Evolutionary conservation across 768 basidiomycete species (phyloP).

Genomic region (Leccinum sublutescens): DNA sequence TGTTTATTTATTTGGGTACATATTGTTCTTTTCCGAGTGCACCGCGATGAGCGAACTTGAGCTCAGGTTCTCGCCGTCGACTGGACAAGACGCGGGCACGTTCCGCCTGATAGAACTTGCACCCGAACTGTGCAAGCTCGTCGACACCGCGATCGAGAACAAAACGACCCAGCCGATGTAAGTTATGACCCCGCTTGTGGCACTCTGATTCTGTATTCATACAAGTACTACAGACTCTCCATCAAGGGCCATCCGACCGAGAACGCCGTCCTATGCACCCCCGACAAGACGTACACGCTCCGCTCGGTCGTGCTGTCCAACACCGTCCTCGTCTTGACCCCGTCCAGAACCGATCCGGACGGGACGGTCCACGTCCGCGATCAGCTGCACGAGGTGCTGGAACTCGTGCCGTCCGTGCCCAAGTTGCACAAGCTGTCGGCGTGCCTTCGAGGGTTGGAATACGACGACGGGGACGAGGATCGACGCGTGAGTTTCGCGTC

Average conservation of each 20-base stretch:
- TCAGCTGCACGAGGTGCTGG: conserved; percentile 79
- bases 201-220: background rate
- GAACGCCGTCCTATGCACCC: conserved; percentile 88
- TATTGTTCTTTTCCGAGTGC: too few species aligned
- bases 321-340: conserved; percentile 71
- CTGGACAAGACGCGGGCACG: conserved; percentile 47
- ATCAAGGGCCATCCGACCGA: conserved; percentile 83
- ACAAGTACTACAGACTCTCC: conserved; percentile 44
- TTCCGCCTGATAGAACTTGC: conserved; percentile 76
- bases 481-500: conserved; percentile 23
- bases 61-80: conserved; percentile 51
- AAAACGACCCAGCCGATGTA: conserved; percentile 32
- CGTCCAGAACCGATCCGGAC: conserved; percentile 36
- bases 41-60: conserved; percentile 31
- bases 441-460: conserved; percentile 63
- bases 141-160: conserved; percentile 51
- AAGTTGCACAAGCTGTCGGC: conserved; percentile 63
- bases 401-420: conserved; percentile 76
- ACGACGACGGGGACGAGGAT: conserved; percentile 62
- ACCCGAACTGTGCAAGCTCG: conserved; percentile 57
- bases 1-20: too few species aligned
- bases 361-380: conserved; percentile 70
- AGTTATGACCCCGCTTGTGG: background rate
- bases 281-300: conserved; percentile 73
- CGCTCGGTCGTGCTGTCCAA: conserved; percentile 91